Base-by-base conservation (phyloP, 208 protist genomes). In the Naegleria gruberi region DNA sequence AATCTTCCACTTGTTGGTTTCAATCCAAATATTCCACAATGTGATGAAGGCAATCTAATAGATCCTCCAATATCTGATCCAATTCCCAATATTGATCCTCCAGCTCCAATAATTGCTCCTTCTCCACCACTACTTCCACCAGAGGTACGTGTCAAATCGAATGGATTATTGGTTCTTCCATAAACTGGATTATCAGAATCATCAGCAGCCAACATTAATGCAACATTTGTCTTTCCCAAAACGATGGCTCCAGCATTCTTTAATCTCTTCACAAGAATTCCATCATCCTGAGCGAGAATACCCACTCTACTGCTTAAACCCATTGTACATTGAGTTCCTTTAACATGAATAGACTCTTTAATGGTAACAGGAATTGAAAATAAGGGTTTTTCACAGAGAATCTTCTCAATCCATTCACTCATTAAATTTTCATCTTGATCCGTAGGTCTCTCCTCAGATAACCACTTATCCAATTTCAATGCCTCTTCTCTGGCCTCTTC, bases 161-260 rank as follows among this genome's bases (percentile, higher is more conserved):
- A 87, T 30, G 83, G 83, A 87, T 87, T 87, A 19, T 15, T 15
- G 4, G 83, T 65, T 8, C 19, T 37, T 57, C 83, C 83, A 57
- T 7, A 73, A n/a, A 8, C 55, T 30, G 23, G 15, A n/a, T 73
- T 73, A n/a, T 44, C n/a, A 26, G 85, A 86, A 87, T 90, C 30
- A 37, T 82, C 40, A 46, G 23, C 73, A 40, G 87, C 30, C 45
- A 91, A 83, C n/a, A n/a, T 37, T 89, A 90, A 51, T 30, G 51
- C 47, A 26, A 90, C 2, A 57, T n/a, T 87, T 30, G 44, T 57
- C 44, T 87, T 87, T 34, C 83, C 83, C 55, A 87, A 1, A 37
- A 87, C 23, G 41, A 87, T 87, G 4, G 83, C 83, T 1, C 45
- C 45, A 17, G 3, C 0, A 41, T 87, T 19, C 10, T 17, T 46